Percentiles rank a stretch among this genome's conserved stretches.
These are phyloP conservation scores for Globisporangium heterothallicum DNA, from an alignment of 352 stramenopile genomes.

Conservation along the genomic window DNA sequence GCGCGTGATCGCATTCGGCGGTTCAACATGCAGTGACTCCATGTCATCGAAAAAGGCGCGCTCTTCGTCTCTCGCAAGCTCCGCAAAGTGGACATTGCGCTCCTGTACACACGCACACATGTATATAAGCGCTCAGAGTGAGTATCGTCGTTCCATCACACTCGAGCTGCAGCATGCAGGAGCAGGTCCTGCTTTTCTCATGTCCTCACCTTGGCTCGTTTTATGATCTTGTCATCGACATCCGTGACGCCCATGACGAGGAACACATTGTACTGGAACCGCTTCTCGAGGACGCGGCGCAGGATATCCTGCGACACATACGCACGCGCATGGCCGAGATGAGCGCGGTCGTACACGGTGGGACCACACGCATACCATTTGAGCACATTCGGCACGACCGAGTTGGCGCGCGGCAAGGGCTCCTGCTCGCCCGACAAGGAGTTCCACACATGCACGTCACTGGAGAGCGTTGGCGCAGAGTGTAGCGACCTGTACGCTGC, in stretches of 20 bases:
- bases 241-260: conserved; percentile 97
- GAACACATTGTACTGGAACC: conserved; percentile 92
- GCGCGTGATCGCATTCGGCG: conserved; percentile 55
- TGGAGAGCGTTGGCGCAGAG: neutral
- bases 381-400: conserved; percentile 38
- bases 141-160: neutral
- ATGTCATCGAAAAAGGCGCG: conserved; percentile 68
- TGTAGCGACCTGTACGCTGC: neutral
- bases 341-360: conserved; percentile 98
- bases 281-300: conserved; percentile 76
- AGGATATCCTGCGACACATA: conserved; percentile 95
- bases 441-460: conserved; percentile 43
- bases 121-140: neutral
- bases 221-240: conserved; percentile 99
- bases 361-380: conserved; percentile 98
- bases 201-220: conserved; percentile 22
- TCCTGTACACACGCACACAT: conserved; percentile 16
- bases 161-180: neutral
- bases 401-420: conserved; percentile 34
- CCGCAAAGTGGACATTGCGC: conserved; percentile 31
- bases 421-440: conserved; percentile 39
- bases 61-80: conserved; percentile 53
- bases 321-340: conserved; percentile 96
- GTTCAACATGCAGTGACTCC: conserved; percentile 46
- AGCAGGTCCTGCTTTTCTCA: neutral